Conservation (phyloP, 306 rosid species). For the Cicer judaicum region DNA sequence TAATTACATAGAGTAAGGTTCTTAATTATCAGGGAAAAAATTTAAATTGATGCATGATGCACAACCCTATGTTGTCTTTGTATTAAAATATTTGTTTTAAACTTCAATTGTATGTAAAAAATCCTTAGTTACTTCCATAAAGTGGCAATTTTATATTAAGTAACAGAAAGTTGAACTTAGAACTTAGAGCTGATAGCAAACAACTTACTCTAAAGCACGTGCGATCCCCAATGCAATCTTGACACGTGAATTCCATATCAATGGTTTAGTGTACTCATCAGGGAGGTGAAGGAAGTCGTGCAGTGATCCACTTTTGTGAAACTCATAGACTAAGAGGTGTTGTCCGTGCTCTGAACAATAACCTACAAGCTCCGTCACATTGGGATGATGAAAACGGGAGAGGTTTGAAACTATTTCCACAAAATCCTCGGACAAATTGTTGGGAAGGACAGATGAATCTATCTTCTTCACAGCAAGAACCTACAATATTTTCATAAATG, state of each 20-base stretch:
- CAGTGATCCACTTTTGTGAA: slow-evolving; percentile 84
- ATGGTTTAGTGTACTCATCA: slow-evolving; percentile 84
- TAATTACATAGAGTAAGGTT: slow-evolving; percentile 37
- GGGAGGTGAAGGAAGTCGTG: slow-evolving; percentile 87
- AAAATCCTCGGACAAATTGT: slow-evolving; percentile 66
- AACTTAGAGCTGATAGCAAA: neutral
- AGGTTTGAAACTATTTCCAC: slow-evolving; percentile 71
- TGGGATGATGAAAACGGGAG: slow-evolving; percentile 83
- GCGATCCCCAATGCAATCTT: slow-evolving; percentile 97
- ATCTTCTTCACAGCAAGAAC: slow-evolving; percentile 96
- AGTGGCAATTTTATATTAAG: slow-evolving; percentile 10
- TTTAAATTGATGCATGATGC: slow-evolving; percentile 15
- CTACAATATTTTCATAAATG: slow-evolving; percentile 52
- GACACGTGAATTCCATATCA: slow-evolving; percentile 96
- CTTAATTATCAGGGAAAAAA: slow-evolving; percentile 9
- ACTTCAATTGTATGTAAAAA: slow-evolving; percentile 3
- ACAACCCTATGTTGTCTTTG: slow-evolving; percentile 6
- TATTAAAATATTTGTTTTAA: slow-evolving; percentile 20
- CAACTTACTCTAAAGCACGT: slow-evolving; percentile 93
- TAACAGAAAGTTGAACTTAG: neutral
- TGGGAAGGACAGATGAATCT: slow-evolving; percentile 74
- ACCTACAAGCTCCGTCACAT: slow-evolving; percentile 90
- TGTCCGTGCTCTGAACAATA: slow-evolving; percentile 98
- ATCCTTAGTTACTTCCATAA: neutral
- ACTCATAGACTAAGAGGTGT: slow-evolving; percentile 85